Evolutionary conservation across 331 rosid genomes (phyloP).

Genomic region (Erythrophleum ivorense): DNA sequence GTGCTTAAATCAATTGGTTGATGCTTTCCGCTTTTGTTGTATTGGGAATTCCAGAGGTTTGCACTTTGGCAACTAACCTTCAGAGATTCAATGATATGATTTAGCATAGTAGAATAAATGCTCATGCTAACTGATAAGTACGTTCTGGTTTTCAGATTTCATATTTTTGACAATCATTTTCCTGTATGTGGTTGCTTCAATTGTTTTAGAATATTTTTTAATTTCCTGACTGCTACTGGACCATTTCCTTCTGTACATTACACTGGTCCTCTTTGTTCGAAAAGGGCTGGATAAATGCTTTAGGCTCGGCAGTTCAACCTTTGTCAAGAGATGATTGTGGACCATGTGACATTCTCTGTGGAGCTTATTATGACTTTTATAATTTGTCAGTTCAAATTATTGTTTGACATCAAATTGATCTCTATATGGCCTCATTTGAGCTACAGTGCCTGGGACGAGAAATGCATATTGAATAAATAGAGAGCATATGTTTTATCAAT

Average conservation of each 20-base stretch:
- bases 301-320: too few relatives aligned
- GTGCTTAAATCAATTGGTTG: constrained; percentile 9
- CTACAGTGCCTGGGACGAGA: background rate
- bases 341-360: too few relatives aligned
- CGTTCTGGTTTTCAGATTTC: background rate
- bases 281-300: too few relatives aligned
- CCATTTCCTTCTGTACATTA: too few relatives aligned
- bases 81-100: constrained; percentile 13
- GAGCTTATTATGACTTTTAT: too few relatives aligned
- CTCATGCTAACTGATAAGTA: background rate
- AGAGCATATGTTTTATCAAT: background rate
- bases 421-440: background rate
- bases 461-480: background rate
- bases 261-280: too few relatives aligned
- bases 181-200: background rate
- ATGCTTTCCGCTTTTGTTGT: background rate
- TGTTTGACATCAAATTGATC: background rate
- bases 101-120: background rate
- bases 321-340: too few relatives aligned
- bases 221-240: background rate
- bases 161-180: background rate
- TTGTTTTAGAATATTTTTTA: background rate
- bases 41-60: constrained; percentile 1
- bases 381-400: background rate
- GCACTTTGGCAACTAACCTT: background rate